phyloP scores from a whole-genome alignment of 2,329 filamentous ascomycete species.

The Remersonia thermophila region DNA sequence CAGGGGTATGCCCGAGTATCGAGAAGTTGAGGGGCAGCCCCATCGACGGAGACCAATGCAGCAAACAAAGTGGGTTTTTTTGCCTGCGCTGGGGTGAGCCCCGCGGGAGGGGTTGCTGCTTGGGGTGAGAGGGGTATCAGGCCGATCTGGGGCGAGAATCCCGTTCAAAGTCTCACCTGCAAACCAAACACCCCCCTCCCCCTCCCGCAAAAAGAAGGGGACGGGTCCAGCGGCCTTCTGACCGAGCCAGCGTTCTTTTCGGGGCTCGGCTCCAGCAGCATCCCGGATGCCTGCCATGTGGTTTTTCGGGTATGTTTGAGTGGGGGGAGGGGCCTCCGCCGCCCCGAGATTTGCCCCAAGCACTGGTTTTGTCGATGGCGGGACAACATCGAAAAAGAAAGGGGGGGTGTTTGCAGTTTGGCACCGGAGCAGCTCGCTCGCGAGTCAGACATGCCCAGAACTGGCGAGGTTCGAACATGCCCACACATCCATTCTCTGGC shows the following conservation, averaged over 20 bases:
- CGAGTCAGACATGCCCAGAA: slow-evolving; percentile 18
- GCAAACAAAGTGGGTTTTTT: too few species aligned
- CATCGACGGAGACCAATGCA: too few species aligned
- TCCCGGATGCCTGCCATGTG: slow-evolving; percentile 23
- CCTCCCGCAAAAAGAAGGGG: too few species aligned
- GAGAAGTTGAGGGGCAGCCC: slow-evolving; percentile 10
- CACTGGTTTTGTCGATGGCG: slow-evolving; percentile 9
- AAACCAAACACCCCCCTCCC: too few species aligned
- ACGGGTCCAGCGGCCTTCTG: slow-evolving; percentile 12
- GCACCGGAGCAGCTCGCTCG: slow-evolving; percentile 14
- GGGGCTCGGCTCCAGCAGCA: slow-evolving; percentile 3
- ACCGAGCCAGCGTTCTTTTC: slow-evolving; percentile 13
- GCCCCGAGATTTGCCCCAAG: slow-evolving; percentile 5
- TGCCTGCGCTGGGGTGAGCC: too few species aligned
- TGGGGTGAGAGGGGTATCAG: slow-evolving; percentile 7
- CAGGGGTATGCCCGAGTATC: slow-evolving; percentile 14
- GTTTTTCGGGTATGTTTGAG: slow-evolving; percentile 16
- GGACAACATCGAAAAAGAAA: too few species aligned
- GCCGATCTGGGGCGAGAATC: slow-evolving; percentile 3
- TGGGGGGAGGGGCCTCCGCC: slow-evolving; percentile 7
- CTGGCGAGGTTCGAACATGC: slow-evolving; percentile 17
- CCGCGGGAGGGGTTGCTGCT: too few species aligned
- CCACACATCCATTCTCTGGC: slow-evolving; percentile 15
- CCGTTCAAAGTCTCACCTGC: slow-evolving; percentile 7
- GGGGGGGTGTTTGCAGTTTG: slow-evolving; percentile 11